Evolutionary conservation across 2,329 filamentous ascomycete genomes (phyloP).

Genomic region (Cercospora sp.): DNA sequence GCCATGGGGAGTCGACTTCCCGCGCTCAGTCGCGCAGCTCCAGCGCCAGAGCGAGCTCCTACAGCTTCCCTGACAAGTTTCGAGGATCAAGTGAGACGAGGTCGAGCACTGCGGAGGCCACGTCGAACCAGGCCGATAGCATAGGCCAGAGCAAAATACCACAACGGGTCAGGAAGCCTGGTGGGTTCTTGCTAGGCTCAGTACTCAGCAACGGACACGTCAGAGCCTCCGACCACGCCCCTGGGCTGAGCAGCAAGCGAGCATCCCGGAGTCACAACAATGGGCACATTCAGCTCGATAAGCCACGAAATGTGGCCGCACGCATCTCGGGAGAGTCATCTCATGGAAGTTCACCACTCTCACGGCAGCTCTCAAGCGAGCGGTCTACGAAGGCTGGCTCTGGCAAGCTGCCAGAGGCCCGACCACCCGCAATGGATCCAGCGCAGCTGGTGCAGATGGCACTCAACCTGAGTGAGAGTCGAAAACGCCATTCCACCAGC

Average conservation of each 20-base stretch:
- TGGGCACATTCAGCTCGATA: conserved; percentile 24
- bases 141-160: conserved; percentile 19
- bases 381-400: conserved; percentile 8
- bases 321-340: conserved; percentile 33
- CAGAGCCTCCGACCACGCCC: conserved; percentile 7
- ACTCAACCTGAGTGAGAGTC: conserved; percentile 80
- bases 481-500: conserved; percentile 62
- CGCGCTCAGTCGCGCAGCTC: conserved; percentile 32
- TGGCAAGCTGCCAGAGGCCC: conserved; percentile 4
- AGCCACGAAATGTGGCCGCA: conserved; percentile 17
- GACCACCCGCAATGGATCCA: conserved; percentile 67
- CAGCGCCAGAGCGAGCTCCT: conserved; percentile 18
- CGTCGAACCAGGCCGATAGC: conserved; percentile 8
- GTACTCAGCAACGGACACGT: conserved; percentile 29
- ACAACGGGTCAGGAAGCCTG: conserved; percentile 36
- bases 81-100: conserved; percentile 8
- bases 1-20: conserved; percentile 32
- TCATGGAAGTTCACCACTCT: conserved; percentile 33
- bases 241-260: conserved; percentile 25
- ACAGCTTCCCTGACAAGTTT: conserved; percentile 20
- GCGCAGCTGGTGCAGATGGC: conserved; percentile 92
- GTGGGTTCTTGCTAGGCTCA: conserved; percentile 43
- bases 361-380: conserved; percentile 29
- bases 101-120: conserved; percentile 9
- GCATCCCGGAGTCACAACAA: conserved; percentile 19